These are phyloP conservation scores for Alternaria dauci DNA, from an alignment of 2,329 filamentous ascomycete genomes.

Conservation along the genomic window DNA sequence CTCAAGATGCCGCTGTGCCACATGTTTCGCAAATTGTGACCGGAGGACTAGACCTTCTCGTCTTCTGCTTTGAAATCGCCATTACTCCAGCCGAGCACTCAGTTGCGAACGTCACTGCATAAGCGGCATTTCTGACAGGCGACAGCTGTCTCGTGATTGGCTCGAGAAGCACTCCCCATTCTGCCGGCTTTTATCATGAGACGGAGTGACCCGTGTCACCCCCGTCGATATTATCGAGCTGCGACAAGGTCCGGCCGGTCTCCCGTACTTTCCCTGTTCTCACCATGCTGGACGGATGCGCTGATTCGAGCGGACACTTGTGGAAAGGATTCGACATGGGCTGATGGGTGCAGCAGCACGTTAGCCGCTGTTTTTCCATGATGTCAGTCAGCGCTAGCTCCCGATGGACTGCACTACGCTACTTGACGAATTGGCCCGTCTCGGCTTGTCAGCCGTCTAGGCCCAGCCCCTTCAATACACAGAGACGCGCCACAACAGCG, in stretches of 20 bases:
- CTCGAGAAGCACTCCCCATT: conserved; percentile 22
- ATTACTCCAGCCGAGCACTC: conserved; percentile 44
- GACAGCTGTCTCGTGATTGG: conserved; percentile 38
- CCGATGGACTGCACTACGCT: conserved; percentile 31
- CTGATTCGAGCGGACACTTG: conserved; percentile 46
- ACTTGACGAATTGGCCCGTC: conserved; percentile 25
- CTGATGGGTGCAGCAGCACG: conserved; percentile 46
- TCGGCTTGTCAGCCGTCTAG: conserved; percentile 27
- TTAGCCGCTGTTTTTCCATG: conserved; percentile 29
- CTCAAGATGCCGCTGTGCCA: conserved; percentile 30
- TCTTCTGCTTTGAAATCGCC: conserved; percentile 46
- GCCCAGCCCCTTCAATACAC: conserved; percentile 14
- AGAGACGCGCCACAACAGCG: conserved; percentile 2
- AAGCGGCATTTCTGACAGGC: conserved; percentile 47
- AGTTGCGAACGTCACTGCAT: conserved; percentile 50
- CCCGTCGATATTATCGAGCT: conserved; percentile 32
- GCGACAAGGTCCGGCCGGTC: conserved; percentile 41
- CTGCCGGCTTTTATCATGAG: conserved; percentile 45
- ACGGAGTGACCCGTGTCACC: conserved; percentile 40
- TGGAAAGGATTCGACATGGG: conserved; percentile 46
- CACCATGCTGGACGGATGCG: conserved; percentile 20
- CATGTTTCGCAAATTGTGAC: conserved; percentile 29
- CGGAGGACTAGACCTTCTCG: conserved; percentile 20
- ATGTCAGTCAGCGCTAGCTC: conserved; percentile 40
- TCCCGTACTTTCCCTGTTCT: conserved; percentile 43